Percentiles rank a stretch among this genome's conserved stretches.
These are phyloP conservation scores for Incumbomyces delicatus DNA, from an alignment of 2,329 filamentous ascomycete genomes.

Conservation along the genomic window DNA sequence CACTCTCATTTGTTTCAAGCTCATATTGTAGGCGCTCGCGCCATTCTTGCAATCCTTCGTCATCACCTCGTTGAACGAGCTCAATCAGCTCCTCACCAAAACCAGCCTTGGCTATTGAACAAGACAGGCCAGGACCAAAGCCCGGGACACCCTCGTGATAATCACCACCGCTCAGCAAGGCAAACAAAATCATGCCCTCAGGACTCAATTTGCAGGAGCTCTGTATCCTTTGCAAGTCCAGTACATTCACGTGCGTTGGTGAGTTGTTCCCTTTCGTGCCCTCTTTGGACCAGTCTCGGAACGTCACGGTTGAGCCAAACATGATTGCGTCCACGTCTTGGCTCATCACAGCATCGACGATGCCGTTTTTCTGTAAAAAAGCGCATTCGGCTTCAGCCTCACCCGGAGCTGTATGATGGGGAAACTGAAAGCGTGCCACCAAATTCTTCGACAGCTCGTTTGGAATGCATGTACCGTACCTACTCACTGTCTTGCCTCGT, in stretches of 20 bases:
- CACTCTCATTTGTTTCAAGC: conserved; percentile 71
- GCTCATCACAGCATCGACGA: conserved; percentile 88
- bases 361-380: conserved; percentile 64
- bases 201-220: conserved; percentile 58
- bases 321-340: conserved; percentile 97
- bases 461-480: conserved; percentile 53
- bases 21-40: conserved; percentile 62
- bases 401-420: conserved; percentile 75
- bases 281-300: conserved; percentile 77
- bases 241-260: conserved; percentile 79
- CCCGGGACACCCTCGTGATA: conserved; percentile 82
- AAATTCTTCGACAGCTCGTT: conserved; percentile 71
- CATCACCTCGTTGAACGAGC: conserved; percentile 22
- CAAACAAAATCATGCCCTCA: conserved; percentile 87
- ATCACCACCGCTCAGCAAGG: conserved; percentile 90
- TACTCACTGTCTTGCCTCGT: conserved; percentile 59
- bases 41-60: conserved; percentile 45
- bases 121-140: conserved; percentile 79
- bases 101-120: conserved; percentile 78
- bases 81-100: conserved; percentile 53
- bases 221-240: conserved; percentile 54
- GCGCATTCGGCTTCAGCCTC: conserved; percentile 97
- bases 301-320: conserved; percentile 75
- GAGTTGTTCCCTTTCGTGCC: conserved; percentile 50
- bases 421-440: conserved; percentile 75